Evolutionary conservation across 208 protist genomes (phyloP), one percentile per base, ranked within the genome.

Genomic region (Leishmania amazonensis): DNA sequence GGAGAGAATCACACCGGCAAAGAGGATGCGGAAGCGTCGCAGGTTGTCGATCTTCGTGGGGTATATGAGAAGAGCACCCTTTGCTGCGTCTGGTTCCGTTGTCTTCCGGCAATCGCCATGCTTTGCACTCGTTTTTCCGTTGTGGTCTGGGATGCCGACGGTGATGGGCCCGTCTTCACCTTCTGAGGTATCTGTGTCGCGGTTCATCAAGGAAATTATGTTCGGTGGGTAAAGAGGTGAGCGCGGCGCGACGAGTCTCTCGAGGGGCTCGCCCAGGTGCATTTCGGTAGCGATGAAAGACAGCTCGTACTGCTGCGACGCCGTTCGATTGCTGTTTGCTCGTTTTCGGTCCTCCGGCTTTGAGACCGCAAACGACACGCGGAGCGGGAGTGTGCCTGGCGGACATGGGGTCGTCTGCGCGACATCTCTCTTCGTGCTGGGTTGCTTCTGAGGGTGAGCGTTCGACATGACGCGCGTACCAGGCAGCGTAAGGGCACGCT

Each of bases 11-110:
- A 90, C 45, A 42, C 87, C 87, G 3, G 81, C 38, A 54, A 88
- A 88, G 68, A 90, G 82, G 24, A 83, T 78, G 78, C 84, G 84
- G 75, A 90, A 90, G 70, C 87, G 84, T 11, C 70, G 58, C 24
- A 75, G 75, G 74, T 90, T 82, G 75, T 90, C 82, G 67, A 90
- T 88, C 62, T 65, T 74, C 73, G 80, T 81, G 5, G 85, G 85
- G 49, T 84, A 83, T 31, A 88, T 88, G 35, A 88, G 81, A 31
- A 88, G 53, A 5, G 85, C 81, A 0, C 62, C 75, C 24, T 57
- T 47, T 1, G 76, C 67, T n/a, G 67, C 53, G 73, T 78, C 75
- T 0, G 1, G 47, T 6, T 38, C 11, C 2, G 72, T 40, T 8
- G 1, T 35, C 8, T 72, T 71, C 15, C 3, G n/a, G 31, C 19